phyloP scores from a whole-genome alignment of 2,329 filamentous ascomycete genomes.

The Paraphaeosphaeria minitans region DNA sequence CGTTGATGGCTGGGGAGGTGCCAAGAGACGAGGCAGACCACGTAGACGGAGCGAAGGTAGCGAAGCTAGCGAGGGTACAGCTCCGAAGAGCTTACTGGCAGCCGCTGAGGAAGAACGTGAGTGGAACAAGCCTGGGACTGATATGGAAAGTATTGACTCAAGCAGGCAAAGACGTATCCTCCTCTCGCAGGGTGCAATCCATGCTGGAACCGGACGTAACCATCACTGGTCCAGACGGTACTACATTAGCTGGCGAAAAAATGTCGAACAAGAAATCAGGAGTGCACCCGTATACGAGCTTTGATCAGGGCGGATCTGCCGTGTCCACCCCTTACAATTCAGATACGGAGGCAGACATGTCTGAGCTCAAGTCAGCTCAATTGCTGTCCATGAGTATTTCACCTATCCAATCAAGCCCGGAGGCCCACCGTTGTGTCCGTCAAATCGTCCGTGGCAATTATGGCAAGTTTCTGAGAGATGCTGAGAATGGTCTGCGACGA shows the following conservation, averaged over 20 bases:
- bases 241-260: constrained; percentile 64
- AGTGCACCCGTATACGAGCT: constrained; percentile 83
- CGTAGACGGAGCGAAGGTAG: constrained; percentile 44
- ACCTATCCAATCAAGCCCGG: constrained; percentile 74
- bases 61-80: constrained; percentile 45
- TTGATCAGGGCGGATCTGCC: constrained; percentile 70
- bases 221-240: constrained; percentile 65
- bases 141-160: constrained; percentile 18
- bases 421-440: constrained; percentile 79
- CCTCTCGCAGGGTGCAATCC: constrained; percentile 65
- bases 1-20: constrained; percentile 63
- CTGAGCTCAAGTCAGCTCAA: constrained; percentile 86
- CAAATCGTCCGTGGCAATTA: constrained; percentile 93
- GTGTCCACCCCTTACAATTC: constrained; percentile 71
- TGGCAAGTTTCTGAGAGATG: constrained; percentile 73
- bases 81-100: constrained; percentile 67
- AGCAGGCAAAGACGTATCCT: constrained; percentile 55
- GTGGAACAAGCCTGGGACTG: constrained; percentile 32
- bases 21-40: constrained; percentile 47
- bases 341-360: constrained; percentile 82
- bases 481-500: constrained; percentile 76
- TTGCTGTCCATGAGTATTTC: constrained; percentile 82
- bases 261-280: constrained; percentile 58
- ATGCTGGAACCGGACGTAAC: constrained; percentile 71
- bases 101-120: constrained; percentile 80